Evolutionary conservation across 306 rosid genomes (phyloP), one percentile per base, ranked within the genome.

Genomic region (Citrullus amarus): DNA sequence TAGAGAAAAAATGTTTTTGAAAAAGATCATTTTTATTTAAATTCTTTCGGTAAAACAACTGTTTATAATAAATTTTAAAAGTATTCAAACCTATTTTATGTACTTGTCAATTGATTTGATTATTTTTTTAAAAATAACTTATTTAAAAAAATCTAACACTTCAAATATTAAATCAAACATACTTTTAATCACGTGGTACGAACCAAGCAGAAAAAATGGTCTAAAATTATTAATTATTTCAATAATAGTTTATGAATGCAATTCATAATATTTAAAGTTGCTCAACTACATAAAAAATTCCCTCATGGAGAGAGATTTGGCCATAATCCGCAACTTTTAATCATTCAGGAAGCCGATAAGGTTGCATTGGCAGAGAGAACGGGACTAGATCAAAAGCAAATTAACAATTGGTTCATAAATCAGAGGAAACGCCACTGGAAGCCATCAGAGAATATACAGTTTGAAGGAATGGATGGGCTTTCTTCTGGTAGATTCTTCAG

Each of bases 351-450:
- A 84, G 88, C 87, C 66, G 98, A 94, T 81, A 94, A 94, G 90
- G 86, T 84, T 78, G 92, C 90, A 4, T 85, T 94, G 86, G 96
- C 96, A 2, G 89, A 85, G 79, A 73, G 95, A 16, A 94, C 98
- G 36, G 96, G 98, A 36, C 81, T 94, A 25, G 97, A 94, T 70
- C 98, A 87, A 82, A 94, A 91, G 88, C 98, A 94, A 83, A 92
- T 94, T 36, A 94, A 94, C 90, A 94, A 94, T 78, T 94, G 98
- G 98, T 94, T 94, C 81, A 94, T 94, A 43, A 94, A 94, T 82
- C 98, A 94, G 81, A 86, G 98, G 58, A 94, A 94, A 82, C 96
- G 97, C 2, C 98, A 94, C 75, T 94, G 98, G 98, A 91, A 91
- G 82, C 98, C 98, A 56, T 88, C 96, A 0, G 97, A 92, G 87